Percentiles rank a stretch among this genome's conserved stretches.
Conservation (phyloP, 2,329 filamentous ascomycete genomes). For the Pseudogymnoascus sp. region DNA sequence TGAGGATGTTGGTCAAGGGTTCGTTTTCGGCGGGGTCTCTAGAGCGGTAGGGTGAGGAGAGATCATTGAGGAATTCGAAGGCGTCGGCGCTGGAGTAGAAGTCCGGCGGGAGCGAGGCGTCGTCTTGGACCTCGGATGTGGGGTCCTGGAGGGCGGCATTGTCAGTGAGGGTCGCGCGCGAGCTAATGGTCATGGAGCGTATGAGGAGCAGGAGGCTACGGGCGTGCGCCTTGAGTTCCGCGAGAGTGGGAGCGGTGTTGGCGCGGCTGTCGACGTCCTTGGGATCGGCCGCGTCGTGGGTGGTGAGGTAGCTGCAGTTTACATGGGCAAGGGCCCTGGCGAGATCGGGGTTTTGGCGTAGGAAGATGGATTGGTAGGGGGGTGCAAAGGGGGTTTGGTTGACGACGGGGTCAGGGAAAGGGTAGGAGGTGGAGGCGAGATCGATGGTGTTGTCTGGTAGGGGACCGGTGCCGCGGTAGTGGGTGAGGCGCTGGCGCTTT, state of each 20-base stretch:
- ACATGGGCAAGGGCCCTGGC: slow-evolving; percentile 34
- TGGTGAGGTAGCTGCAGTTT: slow-evolving; percentile 51
- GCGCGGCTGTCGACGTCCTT: slow-evolving; percentile 44
- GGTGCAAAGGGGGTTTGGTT: slow-evolving; percentile 13
- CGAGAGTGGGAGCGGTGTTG: slow-evolving; percentile 37
- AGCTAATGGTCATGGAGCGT: slow-evolving; percentile 35
- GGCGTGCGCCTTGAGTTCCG: slow-evolving; percentile 50
- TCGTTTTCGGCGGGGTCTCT: slow-evolving; percentile 20
- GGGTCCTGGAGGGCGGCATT: neutral
- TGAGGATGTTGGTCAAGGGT: slow-evolving; percentile 22
- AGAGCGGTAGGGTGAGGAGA: slow-evolving; percentile 40
- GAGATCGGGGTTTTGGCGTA: slow-evolving; percentile 5
- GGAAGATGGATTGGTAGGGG: slow-evolving; percentile 15
- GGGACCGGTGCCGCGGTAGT: neutral
- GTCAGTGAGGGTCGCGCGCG: slow-evolving; percentile 22
- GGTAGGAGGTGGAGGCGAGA: neutral
- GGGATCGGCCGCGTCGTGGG: slow-evolving; percentile 38
- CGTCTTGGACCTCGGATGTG: slow-evolving; percentile 9
- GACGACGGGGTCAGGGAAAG: neutral
- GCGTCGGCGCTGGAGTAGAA: slow-evolving; percentile 37
- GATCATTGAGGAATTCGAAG: slow-evolving; percentile 49
- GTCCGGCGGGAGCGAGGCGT: neutral
- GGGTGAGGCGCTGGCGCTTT: neutral
- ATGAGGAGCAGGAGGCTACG: slow-evolving; percentile 49
- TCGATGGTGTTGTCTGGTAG: neutral